These are phyloP conservation scores for Phytophthora pistaciae DNA, from an alignment of 352 stramenopile genomes.

Conservation along the genomic window DNA sequence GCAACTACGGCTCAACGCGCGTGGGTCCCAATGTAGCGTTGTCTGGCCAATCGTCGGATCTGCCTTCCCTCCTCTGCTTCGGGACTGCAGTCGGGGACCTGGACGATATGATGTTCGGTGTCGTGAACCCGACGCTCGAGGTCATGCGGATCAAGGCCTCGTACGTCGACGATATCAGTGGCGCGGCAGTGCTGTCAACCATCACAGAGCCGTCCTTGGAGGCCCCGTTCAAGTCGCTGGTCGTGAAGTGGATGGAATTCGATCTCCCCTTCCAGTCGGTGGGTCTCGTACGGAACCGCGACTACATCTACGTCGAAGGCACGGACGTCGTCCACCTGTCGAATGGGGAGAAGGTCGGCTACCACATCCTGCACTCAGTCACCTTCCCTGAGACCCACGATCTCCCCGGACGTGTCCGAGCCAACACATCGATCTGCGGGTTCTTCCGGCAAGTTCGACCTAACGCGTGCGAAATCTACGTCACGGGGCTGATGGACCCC, in stretches of 20 bases:
- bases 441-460: slow-evolving; percentile 42
- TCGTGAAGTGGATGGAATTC: slow-evolving; percentile 64
- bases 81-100: slow-evolving; percentile 48
- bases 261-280: slow-evolving; percentile 39
- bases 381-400: slow-evolving; percentile 46
- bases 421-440: slow-evolving; percentile 48
- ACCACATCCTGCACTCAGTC: slow-evolving; percentile 54
- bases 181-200: slow-evolving; percentile 49
- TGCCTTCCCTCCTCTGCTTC: slow-evolving; percentile 40
- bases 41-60: slow-evolving; percentile 20
- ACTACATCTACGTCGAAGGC: slow-evolving; percentile 64
- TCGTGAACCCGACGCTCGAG: slow-evolving; percentile 54
- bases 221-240: slow-evolving; percentile 62
- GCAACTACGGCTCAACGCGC: slow-evolving; percentile 21
- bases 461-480: slow-evolving; percentile 46
- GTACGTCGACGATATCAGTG: slow-evolving; percentile 56
- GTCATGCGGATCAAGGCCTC: slow-evolving; percentile 61
- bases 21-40: slow-evolving; percentile 21
- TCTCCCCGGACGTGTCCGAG: slow-evolving; percentile 44
- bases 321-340: slow-evolving; percentile 42
- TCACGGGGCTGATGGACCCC: slow-evolving; percentile 42
- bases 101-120: slow-evolving; percentile 67
- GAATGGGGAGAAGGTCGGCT: slow-evolving; percentile 46
- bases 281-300: slow-evolving; percentile 43
- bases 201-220: slow-evolving; percentile 47